phyloP scores from a whole-genome alignment of 345 rosid species.

The Arabis alpina region DNA sequence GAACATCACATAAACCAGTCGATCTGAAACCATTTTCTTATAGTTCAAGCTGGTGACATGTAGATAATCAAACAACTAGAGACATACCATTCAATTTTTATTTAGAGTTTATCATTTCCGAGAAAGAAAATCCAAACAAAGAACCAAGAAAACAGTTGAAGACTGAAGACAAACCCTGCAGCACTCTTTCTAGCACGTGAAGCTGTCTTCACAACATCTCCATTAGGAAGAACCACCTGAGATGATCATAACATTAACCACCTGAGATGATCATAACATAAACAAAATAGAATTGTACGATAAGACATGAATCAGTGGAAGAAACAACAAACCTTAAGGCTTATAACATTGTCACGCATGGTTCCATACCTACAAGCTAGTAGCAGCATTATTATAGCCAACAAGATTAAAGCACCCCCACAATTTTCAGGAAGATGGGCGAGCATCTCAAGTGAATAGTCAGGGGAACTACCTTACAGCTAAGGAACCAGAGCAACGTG shows the following conservation, averaged over 20 bases:
- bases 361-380: constrained; percentile 95
- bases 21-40: background rate
- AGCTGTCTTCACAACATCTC: constrained; percentile 94
- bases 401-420: constrained; percentile 25
- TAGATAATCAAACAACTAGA: too few relatives aligned
- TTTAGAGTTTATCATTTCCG: background rate
- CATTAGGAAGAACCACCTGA: constrained; percentile 89
- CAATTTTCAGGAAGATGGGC: background rate
- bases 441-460: constrained; percentile 4
- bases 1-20: constrained; percentile 5
- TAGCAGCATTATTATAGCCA: constrained; percentile 51
- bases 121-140: background rate
- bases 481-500: constrained; percentile 96
- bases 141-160: constrained; percentile 23
- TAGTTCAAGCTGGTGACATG: too few relatives aligned
- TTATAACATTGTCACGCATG: constrained; percentile 93
- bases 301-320: constrained; percentile 28
- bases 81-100: background rate
- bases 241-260: constrained; percentile 41
- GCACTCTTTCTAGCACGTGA: constrained; percentile 98
- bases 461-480: constrained; percentile 72
- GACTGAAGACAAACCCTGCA: constrained; percentile 74
- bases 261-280: constrained; percentile 36
- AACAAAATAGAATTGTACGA: constrained; percentile 33
- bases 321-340: constrained; percentile 69